Evolutionary conservation across 345 rosid species (phyloP).

Genomic region (Excoecaria cochinchinensis): DNA sequence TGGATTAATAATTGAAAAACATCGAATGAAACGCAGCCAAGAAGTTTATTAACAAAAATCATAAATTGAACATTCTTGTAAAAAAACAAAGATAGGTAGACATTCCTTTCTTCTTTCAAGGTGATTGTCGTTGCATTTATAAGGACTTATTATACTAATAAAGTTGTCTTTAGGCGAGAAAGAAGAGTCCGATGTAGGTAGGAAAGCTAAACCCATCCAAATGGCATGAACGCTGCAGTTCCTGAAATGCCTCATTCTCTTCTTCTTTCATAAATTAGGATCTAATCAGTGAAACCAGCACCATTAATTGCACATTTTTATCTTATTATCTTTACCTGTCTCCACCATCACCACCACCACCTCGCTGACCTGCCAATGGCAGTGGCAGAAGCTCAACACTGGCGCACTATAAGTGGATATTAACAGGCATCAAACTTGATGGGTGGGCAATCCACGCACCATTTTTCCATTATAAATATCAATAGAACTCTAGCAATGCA

Average conservation of each 20-base stretch:
- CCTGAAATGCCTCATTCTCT: background rate
- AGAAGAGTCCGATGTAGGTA: background rate
- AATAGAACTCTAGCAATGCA: background rate
- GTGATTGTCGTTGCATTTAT: background rate
- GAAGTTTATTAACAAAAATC: no score
- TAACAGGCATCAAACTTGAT: background rate
- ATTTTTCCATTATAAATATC: constrained; percentile 19
- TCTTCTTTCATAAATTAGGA: no score
- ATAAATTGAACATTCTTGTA: no score
- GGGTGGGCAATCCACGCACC: constrained; percentile 6
- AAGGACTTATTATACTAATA: background rate
- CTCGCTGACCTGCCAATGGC: background rate
- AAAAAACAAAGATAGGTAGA: background rate
- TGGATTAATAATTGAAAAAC: no score
- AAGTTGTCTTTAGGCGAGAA: background rate
- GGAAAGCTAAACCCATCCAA: background rate
- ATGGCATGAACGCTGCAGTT: constrained; percentile 4
- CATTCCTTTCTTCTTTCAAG: background rate
- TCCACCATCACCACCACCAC: constrained; percentile 16
- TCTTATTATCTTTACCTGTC: background rate
- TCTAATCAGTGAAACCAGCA: background rate
- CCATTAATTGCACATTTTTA: background rate
- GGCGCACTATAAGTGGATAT: constrained; percentile 38
- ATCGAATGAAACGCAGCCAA: no score
- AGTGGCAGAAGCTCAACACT: constrained; percentile 20